Percentiles rank a stretch among this genome's conserved stretches.
These are phyloP conservation scores for Xylaria sp. DNA, from an alignment of 2,329 filamentous ascomycete species.

Conservation along the genomic window DNA sequence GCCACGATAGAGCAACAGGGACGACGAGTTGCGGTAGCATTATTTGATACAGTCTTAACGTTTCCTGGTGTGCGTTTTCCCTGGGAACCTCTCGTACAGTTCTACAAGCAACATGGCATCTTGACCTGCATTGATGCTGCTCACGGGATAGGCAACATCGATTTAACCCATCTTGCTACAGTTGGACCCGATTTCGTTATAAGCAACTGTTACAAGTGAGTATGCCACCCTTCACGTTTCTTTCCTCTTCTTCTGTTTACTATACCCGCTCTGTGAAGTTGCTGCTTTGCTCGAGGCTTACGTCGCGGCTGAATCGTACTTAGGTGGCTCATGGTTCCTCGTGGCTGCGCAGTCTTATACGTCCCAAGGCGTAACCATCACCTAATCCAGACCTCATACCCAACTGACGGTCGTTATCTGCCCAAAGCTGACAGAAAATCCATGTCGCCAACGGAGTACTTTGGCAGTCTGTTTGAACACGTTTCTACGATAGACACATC, in stretches of 20 bases:
- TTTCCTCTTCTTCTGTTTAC: too few relatives aligned
- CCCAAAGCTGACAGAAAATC: constrained; percentile 42
- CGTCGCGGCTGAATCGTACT: constrained; percentile 20
- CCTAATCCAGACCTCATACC: constrained; percentile 68
- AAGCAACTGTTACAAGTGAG: constrained; percentile 70
- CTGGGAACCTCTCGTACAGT: constrained; percentile 64
- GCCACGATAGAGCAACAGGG: constrained; percentile 54
- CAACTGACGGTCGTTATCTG: constrained; percentile 72
- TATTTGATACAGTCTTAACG: constrained; percentile 74
- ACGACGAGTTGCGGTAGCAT: constrained; percentile 62
- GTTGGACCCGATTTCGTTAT: constrained; percentile 75
- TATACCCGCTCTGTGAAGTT: not conserved
- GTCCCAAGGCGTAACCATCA: constrained; percentile 70
- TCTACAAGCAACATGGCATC: constrained; percentile 64
- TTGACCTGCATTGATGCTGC: constrained; percentile 73
- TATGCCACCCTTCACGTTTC: not conserved
- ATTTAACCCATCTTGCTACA: constrained; percentile 59
- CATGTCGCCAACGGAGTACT: constrained; percentile 52
- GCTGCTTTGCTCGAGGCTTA: not conserved
- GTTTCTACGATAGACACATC: constrained; percentile 69
- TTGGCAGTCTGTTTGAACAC: constrained; percentile 68
- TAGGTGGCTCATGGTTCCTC: constrained; percentile 72
- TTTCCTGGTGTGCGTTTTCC: constrained; percentile 73
- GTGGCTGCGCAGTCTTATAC: constrained; percentile 72
- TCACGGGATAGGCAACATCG: constrained; percentile 73